These are phyloP conservation scores for Cadophora sp. DNA, from an alignment of 2,329 filamentous ascomycete species.

Conservation along the genomic window DNA sequence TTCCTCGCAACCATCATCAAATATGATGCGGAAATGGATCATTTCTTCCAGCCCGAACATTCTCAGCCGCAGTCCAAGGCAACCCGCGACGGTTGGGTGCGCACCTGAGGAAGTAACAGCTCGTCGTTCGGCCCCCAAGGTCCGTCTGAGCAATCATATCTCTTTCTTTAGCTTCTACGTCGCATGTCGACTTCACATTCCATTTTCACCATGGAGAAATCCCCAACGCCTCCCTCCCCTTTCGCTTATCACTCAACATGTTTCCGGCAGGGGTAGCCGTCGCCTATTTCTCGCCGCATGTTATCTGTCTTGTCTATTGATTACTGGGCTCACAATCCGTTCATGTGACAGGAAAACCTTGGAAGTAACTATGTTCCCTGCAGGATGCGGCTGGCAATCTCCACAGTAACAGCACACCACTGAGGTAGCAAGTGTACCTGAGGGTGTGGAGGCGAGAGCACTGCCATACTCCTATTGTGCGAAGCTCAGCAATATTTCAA, in stretches of 20 bases:
- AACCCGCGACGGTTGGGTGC: background rate
- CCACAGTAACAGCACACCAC: background rate
- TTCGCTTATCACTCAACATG: background rate
- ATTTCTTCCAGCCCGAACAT: background rate
- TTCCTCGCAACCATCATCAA: background rate
- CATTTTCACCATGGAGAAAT: background rate
- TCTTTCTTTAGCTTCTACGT: background rate
- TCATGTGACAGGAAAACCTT: constrained; percentile 6
- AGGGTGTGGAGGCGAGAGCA: constrained; percentile 5
- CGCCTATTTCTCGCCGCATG: background rate
- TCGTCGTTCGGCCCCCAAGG: background rate
- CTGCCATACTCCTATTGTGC: background rate
- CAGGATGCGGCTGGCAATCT: background rate
- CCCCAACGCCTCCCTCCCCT: background rate
- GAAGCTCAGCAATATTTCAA: background rate
- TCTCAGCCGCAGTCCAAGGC: background rate
- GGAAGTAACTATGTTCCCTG: constrained; percentile 8
- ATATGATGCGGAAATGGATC: background rate
- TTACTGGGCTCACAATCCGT: background rate
- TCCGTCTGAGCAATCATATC: background rate
- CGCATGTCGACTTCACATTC: background rate
- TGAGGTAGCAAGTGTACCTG: constrained; percentile 4
- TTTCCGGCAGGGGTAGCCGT: constrained; percentile 10
- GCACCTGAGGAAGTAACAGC: background rate
- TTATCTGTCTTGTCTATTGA: too few relatives aligned